phyloP scores from a whole-genome alignment of 305 asterid genomes.

The Rubia peregrina region DNA sequence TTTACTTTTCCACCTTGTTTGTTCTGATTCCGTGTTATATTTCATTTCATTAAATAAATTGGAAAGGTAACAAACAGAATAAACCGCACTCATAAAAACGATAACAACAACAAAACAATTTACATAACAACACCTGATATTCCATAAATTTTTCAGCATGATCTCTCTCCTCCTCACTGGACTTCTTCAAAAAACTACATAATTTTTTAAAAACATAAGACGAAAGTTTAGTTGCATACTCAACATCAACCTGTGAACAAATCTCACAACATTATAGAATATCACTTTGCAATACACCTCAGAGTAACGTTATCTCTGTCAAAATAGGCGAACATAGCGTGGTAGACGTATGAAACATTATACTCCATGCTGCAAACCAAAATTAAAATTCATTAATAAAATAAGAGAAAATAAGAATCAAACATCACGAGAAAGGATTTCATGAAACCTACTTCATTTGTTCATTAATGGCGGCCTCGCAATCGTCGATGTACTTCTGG shows the following conservation, averaged over 20 bases:
- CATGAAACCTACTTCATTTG: conserved; percentile 45
- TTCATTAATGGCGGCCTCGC: conserved; percentile 34
- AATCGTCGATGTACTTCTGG: conserved; percentile 28
- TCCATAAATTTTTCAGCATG: conserved; percentile 80
- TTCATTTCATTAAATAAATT: not conserved
- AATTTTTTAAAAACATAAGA: not conserved
- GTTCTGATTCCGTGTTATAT: conserved; percentile 34
- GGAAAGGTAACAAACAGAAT: not conserved
- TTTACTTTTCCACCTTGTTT: conserved; percentile 80
- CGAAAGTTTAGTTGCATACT: not conserved
- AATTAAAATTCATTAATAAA: not conserved
- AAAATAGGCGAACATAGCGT: conserved; percentile 81
- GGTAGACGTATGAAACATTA: conserved; percentile 87
- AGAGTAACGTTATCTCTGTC: conserved; percentile 90
- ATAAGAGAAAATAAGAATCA: not conserved
- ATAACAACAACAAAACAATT: not conserved
- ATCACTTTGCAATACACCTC: conserved; percentile 79
- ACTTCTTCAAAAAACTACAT: conserved; percentile 56
- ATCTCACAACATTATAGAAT: not conserved
- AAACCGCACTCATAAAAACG: not conserved
- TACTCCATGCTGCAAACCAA: conserved; percentile 72
- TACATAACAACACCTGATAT: conserved; percentile 49
- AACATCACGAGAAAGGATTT: not conserved
- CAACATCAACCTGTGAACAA: not conserved
- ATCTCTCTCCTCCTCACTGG: conserved; percentile 61